Evolutionary conservation across 1,139 yeast genomes (phyloP).

Genomic region (Blastobotrys proliferans): DNA sequence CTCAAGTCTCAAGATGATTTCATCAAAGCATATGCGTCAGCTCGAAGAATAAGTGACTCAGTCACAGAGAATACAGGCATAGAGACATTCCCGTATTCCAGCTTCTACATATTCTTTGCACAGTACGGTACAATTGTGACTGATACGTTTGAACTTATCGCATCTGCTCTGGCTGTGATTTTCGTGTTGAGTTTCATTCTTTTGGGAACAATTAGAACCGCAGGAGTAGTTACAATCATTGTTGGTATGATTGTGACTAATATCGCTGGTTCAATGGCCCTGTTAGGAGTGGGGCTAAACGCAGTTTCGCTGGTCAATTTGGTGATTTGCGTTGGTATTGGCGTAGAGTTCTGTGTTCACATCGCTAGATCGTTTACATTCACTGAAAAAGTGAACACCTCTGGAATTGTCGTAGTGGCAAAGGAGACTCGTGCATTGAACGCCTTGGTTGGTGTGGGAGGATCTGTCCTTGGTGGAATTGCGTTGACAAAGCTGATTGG

Average conservation of each 20-base stretch:
- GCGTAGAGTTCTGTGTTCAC: conserved; percentile 90
- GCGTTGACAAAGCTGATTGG: conserved; percentile 88
- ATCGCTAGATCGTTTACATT: conserved; percentile 73
- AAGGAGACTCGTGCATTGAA: conserved; percentile 46
- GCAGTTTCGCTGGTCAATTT: conserved; percentile 88
- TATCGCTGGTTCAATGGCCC: conserved; percentile 75
- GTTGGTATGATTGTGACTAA: conserved; percentile 64
- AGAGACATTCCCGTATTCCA: conserved; percentile 84
- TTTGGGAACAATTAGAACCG: conserved; percentile 63
- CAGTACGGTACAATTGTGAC: conserved; percentile 67
- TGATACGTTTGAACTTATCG: conserved; percentile 54
- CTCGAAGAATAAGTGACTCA: conserved; percentile 64
- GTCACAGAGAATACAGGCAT: conserved; percentile 45
- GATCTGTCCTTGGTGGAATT: conserved; percentile 85
- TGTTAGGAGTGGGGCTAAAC: conserved; percentile 74
- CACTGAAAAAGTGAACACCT: conserved; percentile 22
- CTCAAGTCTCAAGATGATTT: conserved; percentile 80
- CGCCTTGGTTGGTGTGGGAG: conserved; percentile 74
- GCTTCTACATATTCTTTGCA: conserved; percentile 87
- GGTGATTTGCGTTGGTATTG: conserved; percentile 84
- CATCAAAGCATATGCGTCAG: conserved; percentile 71
- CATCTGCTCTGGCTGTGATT: conserved; percentile 53
- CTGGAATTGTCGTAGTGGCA: conserved; percentile 20
- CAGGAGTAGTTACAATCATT: conserved; percentile 53
- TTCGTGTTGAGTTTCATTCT: conserved; percentile 52